Base-by-base conservation (phyloP, 192 early-diverging fungal genomes). In the Pilaira anomala region DNA sequence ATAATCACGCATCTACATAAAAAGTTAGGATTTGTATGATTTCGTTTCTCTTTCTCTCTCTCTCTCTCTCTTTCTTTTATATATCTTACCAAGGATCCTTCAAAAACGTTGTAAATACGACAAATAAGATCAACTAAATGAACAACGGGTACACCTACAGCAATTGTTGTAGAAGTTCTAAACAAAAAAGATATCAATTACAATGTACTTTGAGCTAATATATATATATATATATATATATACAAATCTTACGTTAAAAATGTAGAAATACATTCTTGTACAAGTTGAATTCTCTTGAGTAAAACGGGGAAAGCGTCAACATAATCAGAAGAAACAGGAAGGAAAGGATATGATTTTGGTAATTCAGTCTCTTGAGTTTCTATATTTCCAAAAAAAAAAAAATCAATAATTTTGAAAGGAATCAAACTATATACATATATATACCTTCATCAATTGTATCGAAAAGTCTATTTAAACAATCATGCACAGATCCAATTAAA, bases 401-500 rank as follows among this genome's bases (percentile, higher is more conserved):
- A 60, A 12, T 16, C 1, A 48, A 18, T 11, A 1, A 28, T 2
- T 24, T 33, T 36, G 8, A 24, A 21, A 1, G 2, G 21, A 8
- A 28, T 3, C 41, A 21, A 48, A 40, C 29, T 2, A 42, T 52
- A n/a, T 58, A 3, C 14, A 40, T 64, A 49, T 21, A 14, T 26
- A 13, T 54, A 79, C 78, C 83, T 80, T 85, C 83, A 46, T 83
- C 83, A 1, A 85, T 62, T 2, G 77, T 78, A 44, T 63, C 67
- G 39, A 83, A 79, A 9, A 85, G 58, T 13, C 61, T 63, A 48
- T 82, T 75, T 60, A 85, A 66, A 28, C 67, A 60, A 25, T 58
- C 26, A 46, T 85, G 75, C 16, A 78, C 60, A 4, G 80, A 75
- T 61, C 80, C 77, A 53, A 85, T 66, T 25, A 83, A 24, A 24